phyloP scores from a whole-genome alignment of 768 basidiomycete genomes.

The Boletus insuetus region DNA sequence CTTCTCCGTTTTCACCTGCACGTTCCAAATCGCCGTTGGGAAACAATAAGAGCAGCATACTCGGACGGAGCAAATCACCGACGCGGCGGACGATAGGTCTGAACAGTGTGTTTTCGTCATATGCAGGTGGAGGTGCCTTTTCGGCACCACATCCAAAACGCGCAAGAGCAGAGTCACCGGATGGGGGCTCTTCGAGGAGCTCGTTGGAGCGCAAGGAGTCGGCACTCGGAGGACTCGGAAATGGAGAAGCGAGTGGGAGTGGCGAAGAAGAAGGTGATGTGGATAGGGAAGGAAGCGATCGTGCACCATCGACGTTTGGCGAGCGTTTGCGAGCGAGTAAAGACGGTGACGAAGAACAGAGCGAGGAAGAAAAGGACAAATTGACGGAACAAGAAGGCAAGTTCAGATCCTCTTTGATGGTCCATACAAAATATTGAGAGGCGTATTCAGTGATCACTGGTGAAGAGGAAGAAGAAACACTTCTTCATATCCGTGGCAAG shows the following conservation, averaged over 20 bases:
- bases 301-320: conserved; percentile 48
- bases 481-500: conserved; percentile 77
- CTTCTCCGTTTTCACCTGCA: conserved; percentile 31
- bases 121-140: conserved; percentile 45
- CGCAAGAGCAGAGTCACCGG: conserved; percentile 50
- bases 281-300: conserved; percentile 31
- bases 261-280: conserved; percentile 45
- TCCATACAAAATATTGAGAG: not conserved
- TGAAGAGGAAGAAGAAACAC: conserved; percentile 78
- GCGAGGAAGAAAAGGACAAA: conserved; percentile 40
- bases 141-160: conserved; percentile 49
- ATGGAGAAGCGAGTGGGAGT: conserved; percentile 35
- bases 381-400: conserved; percentile 69
- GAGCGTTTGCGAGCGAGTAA: conserved; percentile 63
- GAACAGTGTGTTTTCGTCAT: conserved; percentile 59
- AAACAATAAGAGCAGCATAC: conserved; percentile 22
- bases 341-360: conserved; percentile 54
- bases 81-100: conserved; percentile 40
- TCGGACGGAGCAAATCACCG: conserved; percentile 54
- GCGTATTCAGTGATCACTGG: conserved; percentile 59
- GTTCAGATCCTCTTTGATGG: conserved; percentile 16
- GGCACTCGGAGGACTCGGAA: conserved; percentile 32
- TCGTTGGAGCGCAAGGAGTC: conserved; percentile 41
- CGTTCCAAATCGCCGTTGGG: conserved; percentile 54
- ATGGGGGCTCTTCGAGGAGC: conserved; percentile 40